phyloP scores from a whole-genome alignment of 345 rosid genomes.

The Lepidium didymum region DNA sequence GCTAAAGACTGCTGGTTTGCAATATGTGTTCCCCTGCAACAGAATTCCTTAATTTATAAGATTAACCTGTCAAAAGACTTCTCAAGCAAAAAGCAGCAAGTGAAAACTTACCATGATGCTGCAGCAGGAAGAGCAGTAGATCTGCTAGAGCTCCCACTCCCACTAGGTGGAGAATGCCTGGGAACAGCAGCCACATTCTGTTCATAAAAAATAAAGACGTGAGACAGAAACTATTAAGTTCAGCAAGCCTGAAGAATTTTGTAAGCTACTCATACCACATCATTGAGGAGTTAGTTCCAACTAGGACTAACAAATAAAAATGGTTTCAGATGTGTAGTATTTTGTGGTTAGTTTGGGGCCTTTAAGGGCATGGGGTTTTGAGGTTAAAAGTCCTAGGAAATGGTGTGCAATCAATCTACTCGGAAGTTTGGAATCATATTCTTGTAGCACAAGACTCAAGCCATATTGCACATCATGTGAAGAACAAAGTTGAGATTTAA shows the following conservation, averaged over 20 bases:
- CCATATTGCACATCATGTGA: neutral
- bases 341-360: too few species aligned
- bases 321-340: too few species aligned
- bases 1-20: slow-evolving; percentile 35
- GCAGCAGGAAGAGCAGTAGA: slow-evolving; percentile 73
- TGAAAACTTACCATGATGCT: slow-evolving; percentile 62
- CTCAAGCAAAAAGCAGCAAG: neutral
- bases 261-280: too few species aligned
- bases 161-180: slow-evolving; percentile 59
- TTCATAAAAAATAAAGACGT: neutral
- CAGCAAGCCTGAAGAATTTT: too few species aligned
- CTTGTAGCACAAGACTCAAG: too few species aligned
- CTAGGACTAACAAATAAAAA: too few species aligned
- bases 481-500: neutral
- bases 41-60: neutral
- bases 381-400: too few species aligned
- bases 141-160: slow-evolving; percentile 37
- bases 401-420: too few species aligned
- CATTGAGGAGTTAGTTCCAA: too few species aligned
- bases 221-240: neutral
- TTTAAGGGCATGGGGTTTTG: too few species aligned
- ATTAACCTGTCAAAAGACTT: neutral
- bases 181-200: slow-evolving; percentile 35
- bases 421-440: too few species aligned
- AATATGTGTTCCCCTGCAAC: slow-evolving; percentile 50